Conservation (phyloP, 306 rosid genomes). For the Castanea sativa region DNA sequence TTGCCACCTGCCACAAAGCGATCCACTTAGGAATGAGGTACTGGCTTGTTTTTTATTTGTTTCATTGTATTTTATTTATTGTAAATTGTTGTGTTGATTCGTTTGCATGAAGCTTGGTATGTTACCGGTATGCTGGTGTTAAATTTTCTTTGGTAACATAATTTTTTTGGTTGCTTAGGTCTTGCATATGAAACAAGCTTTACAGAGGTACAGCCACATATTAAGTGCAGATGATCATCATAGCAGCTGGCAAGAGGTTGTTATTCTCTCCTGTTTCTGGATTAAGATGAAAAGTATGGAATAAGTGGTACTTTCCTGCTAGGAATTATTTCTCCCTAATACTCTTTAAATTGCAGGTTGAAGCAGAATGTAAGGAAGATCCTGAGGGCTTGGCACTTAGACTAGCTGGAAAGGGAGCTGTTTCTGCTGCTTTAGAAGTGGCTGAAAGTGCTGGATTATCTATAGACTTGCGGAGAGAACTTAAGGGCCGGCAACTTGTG, state of each 20-base stretch:
- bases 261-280: constrained; percentile 9
- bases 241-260: constrained; percentile 97
- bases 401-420: constrained; percentile 96
- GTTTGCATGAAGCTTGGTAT: neutral
- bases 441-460: constrained; percentile 97
- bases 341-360: constrained; percentile 59
- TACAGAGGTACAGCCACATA: constrained; percentile 89
- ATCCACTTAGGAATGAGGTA: constrained; percentile 70
- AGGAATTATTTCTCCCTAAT: constrained; percentile 7
- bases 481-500: constrained; percentile 97
- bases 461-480: constrained; percentile 87
- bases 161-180: constrained; percentile 56
- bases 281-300: constrained; percentile 9
- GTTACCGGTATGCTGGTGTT: neutral
- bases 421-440: constrained; percentile 95
- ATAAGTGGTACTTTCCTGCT: neutral
- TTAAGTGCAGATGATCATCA: constrained; percentile 83
- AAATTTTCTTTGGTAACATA: constrained; percentile 27
- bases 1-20: constrained; percentile 80
- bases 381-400: constrained; percentile 98
- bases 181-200: constrained; percentile 76
- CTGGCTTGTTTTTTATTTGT: constrained; percentile 23
- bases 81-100: constrained; percentile 1
- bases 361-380: constrained; percentile 95
- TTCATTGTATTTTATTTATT: constrained; percentile 14